Evolutionary conservation across 1,284 basidiomycete species (phyloP).

Genomic region (Cutaneotrichosporon arboriforme): DNA sequence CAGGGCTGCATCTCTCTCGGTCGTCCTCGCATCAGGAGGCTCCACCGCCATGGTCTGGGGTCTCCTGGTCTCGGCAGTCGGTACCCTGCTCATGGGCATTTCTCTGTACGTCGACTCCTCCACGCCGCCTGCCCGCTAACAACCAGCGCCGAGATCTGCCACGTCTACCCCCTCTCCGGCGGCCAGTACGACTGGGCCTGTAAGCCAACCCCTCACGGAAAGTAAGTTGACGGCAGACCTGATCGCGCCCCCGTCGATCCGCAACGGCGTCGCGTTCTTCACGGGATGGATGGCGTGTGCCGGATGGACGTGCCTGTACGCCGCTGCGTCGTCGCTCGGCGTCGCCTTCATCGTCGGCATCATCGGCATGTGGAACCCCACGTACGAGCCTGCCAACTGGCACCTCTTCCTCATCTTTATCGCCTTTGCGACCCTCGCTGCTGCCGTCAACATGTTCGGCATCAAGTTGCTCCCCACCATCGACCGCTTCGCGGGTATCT

Average conservation of each 20-base stretch:
- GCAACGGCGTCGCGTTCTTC: constrained; percentile 9
- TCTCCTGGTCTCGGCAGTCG: constrained; percentile 31
- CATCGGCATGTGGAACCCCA: constrained; percentile 7
- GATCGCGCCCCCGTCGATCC: constrained; percentile 1
- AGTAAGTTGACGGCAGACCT: constrained; percentile 6
- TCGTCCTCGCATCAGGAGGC: constrained; percentile 38
- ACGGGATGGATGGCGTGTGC: constrained; percentile 18
- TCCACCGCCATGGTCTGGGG: constrained; percentile 42
- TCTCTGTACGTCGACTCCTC: constrained; percentile 21
- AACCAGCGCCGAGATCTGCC: constrained; percentile 13
- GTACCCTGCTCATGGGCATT: constrained; percentile 26
- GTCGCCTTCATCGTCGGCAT: constrained; percentile 30
- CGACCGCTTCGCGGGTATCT: constrained; percentile 27
- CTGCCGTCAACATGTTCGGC: constrained; percentile 15
- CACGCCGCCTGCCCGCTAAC: neutral
- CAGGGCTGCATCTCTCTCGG: constrained; percentile 11
- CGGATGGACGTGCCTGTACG: constrained; percentile 46
- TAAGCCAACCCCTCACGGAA: neutral
- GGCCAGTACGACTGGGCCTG: constrained; percentile 43
- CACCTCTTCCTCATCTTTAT: constrained; percentile 16
- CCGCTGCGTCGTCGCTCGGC: constrained; percentile 29
- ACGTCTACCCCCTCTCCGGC: constrained; percentile 20
- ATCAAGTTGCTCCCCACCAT: constrained; percentile 13
- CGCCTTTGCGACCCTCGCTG: constrained; percentile 4
- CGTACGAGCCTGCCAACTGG: constrained; percentile 6